A percentile compares a stretch with the other conserved stretches of the same genome.
These are phyloP conservation scores for Fusarium oxysporum DNA, from an alignment of 2,329 filamentous ascomycete species.

Conservation along the genomic window DNA sequence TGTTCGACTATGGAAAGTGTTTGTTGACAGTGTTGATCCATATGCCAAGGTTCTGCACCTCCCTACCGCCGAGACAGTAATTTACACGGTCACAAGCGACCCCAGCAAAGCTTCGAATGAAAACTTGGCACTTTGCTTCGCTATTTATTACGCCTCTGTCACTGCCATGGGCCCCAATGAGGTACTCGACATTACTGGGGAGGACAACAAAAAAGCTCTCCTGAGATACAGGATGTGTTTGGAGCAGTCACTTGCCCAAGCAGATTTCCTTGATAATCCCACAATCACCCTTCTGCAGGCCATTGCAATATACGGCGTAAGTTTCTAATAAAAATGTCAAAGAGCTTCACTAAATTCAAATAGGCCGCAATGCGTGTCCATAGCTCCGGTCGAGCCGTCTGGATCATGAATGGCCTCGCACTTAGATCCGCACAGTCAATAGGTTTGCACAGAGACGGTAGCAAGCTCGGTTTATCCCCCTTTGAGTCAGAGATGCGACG, in stretches of 20 bases:
- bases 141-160: constrained; percentile 63
- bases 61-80: constrained; percentile 47
- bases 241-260: constrained; percentile 54
- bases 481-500: constrained; percentile 68
- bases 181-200: constrained; percentile 44
- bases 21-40: constrained; percentile 45
- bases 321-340: too few relatives aligned
- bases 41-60: constrained; percentile 47
- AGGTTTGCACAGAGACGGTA: constrained; percentile 65
- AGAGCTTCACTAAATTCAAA: too few relatives aligned
- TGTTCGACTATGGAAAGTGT: constrained; percentile 49
- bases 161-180: constrained; percentile 54
- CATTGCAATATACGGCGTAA: constrained; percentile 52
- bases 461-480: constrained; percentile 58
- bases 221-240: constrained; percentile 49
- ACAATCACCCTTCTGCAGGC: constrained; percentile 52
- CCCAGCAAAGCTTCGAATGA: constrained; percentile 45
- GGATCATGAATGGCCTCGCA: constrained; percentile 57
- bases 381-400: constrained; percentile 51
- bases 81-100: constrained; percentile 49
- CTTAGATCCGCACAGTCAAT: constrained; percentile 62
- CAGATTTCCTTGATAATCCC: constrained; percentile 55
- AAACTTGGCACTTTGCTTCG: constrained; percentile 55
- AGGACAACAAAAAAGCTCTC: constrained; percentile 42
- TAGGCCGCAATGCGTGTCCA: constrained; percentile 47